A percentile compares a stretch with the other conserved stretches of the same genome.
phyloP scores from a whole-genome alignment of 768 basidiomycete species.

The Agaricus bisporus region DNA sequence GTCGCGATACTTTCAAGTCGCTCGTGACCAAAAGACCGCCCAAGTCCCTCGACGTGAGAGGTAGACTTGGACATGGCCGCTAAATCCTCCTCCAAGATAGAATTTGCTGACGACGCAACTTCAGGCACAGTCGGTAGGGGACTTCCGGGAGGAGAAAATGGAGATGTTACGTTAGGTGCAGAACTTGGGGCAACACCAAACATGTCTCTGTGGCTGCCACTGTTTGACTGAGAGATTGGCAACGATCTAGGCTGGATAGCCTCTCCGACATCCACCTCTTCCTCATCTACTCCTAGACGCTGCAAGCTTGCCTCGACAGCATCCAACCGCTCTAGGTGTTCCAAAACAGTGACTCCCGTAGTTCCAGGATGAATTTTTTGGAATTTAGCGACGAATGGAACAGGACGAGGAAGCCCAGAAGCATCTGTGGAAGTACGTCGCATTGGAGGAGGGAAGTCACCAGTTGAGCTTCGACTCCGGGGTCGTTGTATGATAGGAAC shows the following conservation, averaged over 20 bases:
- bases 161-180: conserved; percentile 24
- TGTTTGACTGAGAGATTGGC: conserved; percentile 13
- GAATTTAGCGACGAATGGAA: conserved; percentile 81
- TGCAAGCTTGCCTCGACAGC: conserved; percentile 76
- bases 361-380: conserved; percentile 80
- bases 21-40: conserved; percentile 3
- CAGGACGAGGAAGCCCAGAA: conserved; percentile 62
- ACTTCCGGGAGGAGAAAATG: conserved; percentile 54
- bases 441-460: conserved; percentile 72
- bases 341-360: conserved; percentile 79
- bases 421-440: conserved; percentile 58
- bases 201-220: conserved; percentile 7
- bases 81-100: conserved; percentile 65
- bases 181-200: conserved; percentile 7
- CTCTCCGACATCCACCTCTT: conserved; percentile 63
- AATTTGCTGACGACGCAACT: conserved; percentile 44
- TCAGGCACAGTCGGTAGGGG: conserved; percentile 55
- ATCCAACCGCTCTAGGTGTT: conserved; percentile 81
- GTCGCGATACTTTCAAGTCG: neutral
- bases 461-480: conserved; percentile 56
- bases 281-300: conserved; percentile 55
- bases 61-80: conserved; percentile 72
- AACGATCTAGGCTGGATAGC: conserved; percentile 25
- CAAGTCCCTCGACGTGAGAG: conserved; percentile 54
- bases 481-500: conserved; percentile 50